Conservation (phyloP, 805 yeast species). For the Candida koratica region DNA sequence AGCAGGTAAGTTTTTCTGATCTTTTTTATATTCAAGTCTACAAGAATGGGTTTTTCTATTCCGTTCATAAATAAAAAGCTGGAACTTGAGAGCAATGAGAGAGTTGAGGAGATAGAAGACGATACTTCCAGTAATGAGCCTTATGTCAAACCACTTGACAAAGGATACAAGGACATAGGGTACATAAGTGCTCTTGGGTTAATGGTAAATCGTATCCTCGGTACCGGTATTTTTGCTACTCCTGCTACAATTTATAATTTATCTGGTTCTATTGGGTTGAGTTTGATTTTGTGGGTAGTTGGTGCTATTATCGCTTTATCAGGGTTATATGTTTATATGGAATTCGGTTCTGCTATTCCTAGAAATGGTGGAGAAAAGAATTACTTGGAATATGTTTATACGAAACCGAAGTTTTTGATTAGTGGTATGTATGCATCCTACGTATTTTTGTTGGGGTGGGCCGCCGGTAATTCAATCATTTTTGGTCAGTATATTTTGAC, state of each 20-base stretch:
- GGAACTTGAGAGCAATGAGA: neutral
- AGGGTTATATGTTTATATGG: conserved; percentile 66
- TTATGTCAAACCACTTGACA: conserved; percentile 21
- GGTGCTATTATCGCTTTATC: conserved; percentile 64
- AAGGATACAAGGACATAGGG: conserved; percentile 37
- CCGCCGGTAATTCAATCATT: conserved; percentile 77
- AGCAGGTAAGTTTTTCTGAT: neutral
- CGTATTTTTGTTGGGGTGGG: conserved; percentile 77
- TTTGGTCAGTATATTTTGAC: conserved; percentile 73
- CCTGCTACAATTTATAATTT: conserved; percentile 58
- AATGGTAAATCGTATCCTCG: conserved; percentile 65
- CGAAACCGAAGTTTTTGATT: conserved; percentile 63
- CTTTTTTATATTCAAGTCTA: neutral
- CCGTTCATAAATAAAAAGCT: too few species aligned
- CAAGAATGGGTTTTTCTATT: too few species aligned
- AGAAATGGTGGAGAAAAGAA: conserved; percentile 86
- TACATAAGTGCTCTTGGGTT: conserved; percentile 44
- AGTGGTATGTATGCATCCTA: conserved; percentile 63
- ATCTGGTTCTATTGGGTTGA: conserved; percentile 68
- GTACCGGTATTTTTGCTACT: conserved; percentile 70
- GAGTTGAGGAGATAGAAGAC: conserved; percentile 3
- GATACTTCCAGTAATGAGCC: conserved; percentile 5
- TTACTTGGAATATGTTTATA: conserved; percentile 68
- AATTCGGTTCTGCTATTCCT: conserved; percentile 71
- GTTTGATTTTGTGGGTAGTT: conserved; percentile 68